Conservation (phyloP, 2,329 filamentous ascomycete genomes). For the Alternaria metachromatica region DNA sequence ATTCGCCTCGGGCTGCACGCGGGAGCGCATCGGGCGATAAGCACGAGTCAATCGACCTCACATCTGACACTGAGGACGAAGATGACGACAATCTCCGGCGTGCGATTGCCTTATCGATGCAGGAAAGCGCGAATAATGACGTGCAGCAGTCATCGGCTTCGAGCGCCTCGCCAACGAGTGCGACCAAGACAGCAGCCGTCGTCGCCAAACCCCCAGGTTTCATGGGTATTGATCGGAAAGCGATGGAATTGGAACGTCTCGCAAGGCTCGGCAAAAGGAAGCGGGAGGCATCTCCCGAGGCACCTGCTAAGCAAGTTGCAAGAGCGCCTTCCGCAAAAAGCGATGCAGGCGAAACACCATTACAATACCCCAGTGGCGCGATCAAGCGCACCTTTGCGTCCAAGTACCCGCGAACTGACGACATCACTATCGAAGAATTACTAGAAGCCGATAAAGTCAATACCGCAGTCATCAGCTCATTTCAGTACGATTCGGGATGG, state of each 20-base stretch:
- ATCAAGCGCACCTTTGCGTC: slow-evolving; percentile 83
- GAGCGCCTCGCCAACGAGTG: not conserved
- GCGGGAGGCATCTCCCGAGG: slow-evolving; percentile 57
- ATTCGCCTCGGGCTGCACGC: slow-evolving; percentile 5
- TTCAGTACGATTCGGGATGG: slow-evolving; percentile 85
- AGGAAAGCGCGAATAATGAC: slow-evolving; percentile 7
- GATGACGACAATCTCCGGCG: slow-evolving; percentile 32
- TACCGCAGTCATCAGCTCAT: slow-evolving; percentile 84
- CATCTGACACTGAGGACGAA: slow-evolving; percentile 23
- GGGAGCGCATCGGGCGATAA: not conserved
- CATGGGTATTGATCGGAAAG: slow-evolving; percentile 72
- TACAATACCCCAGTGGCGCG: slow-evolving; percentile 64
- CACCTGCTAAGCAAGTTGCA: slow-evolving; percentile 32
- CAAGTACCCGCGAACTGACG: slow-evolving; percentile 68
- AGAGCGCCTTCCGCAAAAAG: not conserved
- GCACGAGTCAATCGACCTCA: slow-evolving; percentile 23
- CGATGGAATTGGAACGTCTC: slow-evolving; percentile 85
- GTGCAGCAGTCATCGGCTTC: not conserved
- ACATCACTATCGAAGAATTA: slow-evolving; percentile 89
- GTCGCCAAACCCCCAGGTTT: slow-evolving; percentile 29
- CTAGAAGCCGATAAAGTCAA: slow-evolving; percentile 75
- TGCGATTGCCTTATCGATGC: slow-evolving; percentile 40
- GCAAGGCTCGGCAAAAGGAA: slow-evolving; percentile 69
- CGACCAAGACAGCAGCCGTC: not conserved
- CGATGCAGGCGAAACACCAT: not conserved